A percentile compares a stretch with the other conserved stretches of the same genome.
phyloP scores from a whole-genome alignment of 2,329 filamentous ascomycete species.

The Mycogone perniciosa region DNA sequence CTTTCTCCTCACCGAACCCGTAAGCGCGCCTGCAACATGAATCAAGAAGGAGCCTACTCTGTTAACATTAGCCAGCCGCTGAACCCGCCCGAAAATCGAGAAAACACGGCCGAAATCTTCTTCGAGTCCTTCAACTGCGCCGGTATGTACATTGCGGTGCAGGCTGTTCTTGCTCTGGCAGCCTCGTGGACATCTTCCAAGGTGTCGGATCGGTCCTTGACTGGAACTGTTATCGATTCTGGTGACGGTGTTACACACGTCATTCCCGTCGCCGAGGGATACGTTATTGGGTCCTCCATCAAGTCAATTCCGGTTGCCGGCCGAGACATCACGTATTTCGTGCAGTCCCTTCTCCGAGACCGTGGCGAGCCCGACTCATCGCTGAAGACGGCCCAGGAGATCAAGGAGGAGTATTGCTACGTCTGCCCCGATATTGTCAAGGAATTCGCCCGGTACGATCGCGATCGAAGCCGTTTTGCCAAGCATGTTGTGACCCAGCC shows the following conservation, averaged over 20 bases:
- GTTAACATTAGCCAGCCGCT: slow-evolving; percentile 56
- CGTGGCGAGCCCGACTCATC: slow-evolving; percentile 95
- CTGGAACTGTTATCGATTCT: slow-evolving; percentile 96
- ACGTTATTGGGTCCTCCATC: slow-evolving; percentile 98
- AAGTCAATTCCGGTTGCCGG: slow-evolving; percentile 98
- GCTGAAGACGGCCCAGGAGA: slow-evolving; percentile 93
- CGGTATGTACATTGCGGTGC: slow-evolving; percentile 96
- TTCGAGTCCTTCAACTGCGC: slow-evolving; percentile 99
- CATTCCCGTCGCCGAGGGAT: slow-evolving; percentile 96
- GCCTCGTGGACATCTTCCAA: slow-evolving; percentile 99
- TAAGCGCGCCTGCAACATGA: slow-evolving; percentile 39
- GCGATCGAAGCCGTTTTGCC: slow-evolving; percentile 82
- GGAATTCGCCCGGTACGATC: slow-evolving; percentile 91
- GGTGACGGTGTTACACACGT: slow-evolving; percentile 99
- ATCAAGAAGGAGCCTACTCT: slow-evolving; percentile 7
- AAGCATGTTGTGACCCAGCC: slow-evolving; percentile 84
- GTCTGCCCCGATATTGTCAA: slow-evolving; percentile 98
- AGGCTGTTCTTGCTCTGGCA: slow-evolving; percentile 91
- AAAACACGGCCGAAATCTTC: slow-evolving; percentile 99
- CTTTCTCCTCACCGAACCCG: slow-evolving; percentile 94
- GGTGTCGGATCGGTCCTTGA: slow-evolving; percentile 90
- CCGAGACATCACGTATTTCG: slow-evolving; percentile 97
- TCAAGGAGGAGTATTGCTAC: slow-evolving; percentile 99
- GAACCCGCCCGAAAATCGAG: slow-evolving; percentile 96
- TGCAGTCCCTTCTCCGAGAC: slow-evolving; percentile 91